Conservation (phyloP, 192 early-diverging fungal species). For the Chytriomyces sp. region DNA sequence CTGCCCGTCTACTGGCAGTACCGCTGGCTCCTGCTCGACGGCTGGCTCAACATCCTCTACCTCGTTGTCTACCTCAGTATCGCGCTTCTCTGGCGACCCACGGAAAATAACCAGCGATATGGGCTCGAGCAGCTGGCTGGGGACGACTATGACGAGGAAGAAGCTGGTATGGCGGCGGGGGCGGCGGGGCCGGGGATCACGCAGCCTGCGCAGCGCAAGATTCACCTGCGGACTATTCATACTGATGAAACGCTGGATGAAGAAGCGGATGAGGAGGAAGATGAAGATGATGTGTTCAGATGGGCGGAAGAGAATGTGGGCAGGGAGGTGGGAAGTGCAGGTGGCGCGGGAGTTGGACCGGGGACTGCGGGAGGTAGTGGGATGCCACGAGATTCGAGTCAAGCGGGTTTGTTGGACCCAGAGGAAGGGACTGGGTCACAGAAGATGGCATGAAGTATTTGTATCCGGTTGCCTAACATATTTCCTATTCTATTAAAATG, state of each 20-base stretch:
- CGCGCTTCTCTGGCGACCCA: slow-evolving; percentile 89
- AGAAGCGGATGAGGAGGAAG: slow-evolving; percentile 41
- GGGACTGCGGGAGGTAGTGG: neutral
- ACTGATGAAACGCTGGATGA: slow-evolving; percentile 20
- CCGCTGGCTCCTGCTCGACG: slow-evolving; percentile 91
- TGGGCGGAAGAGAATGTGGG: slow-evolving; percentile 53
- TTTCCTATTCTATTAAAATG: too few relatives aligned
- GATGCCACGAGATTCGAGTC: neutral
- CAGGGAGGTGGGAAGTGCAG: too few relatives aligned
- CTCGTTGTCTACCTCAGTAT: slow-evolving; percentile 78
- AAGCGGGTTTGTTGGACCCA: neutral
- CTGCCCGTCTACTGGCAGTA: slow-evolving; percentile 77
- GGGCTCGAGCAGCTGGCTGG: slow-evolving; percentile 83
- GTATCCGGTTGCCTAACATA: too few relatives aligned
- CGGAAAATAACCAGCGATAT: slow-evolving; percentile 86
- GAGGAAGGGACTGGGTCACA: neutral
- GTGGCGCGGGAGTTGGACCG: neutral
- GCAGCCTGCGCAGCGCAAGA: slow-evolving; percentile 1
- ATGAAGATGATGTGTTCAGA: slow-evolving; percentile 47
- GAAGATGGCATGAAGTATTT: neutral
- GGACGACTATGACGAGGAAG: slow-evolving; percentile 62
- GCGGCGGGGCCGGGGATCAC: neutral
- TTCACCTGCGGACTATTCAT: slow-evolving; percentile 17
- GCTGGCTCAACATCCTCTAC: slow-evolving; percentile 89
- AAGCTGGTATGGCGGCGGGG: neutral